Percentiles rank a stretch among this genome's conserved stretches.
Evolutionary conservation across 2,329 filamentous ascomycete species (phyloP).

Genomic region (Hymenoscyphus albidus): DNA sequence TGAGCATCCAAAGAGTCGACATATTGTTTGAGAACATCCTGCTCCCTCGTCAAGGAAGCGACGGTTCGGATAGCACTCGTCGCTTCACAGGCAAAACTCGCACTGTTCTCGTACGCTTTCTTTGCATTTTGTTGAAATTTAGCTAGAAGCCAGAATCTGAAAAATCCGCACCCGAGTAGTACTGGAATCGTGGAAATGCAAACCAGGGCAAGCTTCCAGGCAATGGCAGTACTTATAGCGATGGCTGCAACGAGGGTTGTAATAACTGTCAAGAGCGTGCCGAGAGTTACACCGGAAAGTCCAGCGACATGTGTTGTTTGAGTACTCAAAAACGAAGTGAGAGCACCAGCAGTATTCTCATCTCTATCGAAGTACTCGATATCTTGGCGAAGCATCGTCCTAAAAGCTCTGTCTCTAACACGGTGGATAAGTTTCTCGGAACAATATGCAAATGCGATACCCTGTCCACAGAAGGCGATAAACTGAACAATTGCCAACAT

Average conservation of each 20-base stretch:
- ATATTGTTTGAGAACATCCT: conserved; percentile 73
- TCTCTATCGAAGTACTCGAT: conserved; percentile 88
- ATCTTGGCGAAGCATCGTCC: conserved; percentile 86
- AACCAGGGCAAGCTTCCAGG: conserved; percentile 85
- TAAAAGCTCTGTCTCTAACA: conserved; percentile 77
- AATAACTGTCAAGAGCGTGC: conserved; percentile 74
- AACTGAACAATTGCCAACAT: conserved; percentile 76
- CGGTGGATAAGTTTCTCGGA: conserved; percentile 83
- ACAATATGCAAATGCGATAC: conserved; percentile 74
- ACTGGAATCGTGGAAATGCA: conserved; percentile 76
- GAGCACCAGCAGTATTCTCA: conserved; percentile 81
- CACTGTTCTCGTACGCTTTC: conserved; percentile 73
- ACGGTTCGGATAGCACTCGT: conserved; percentile 87
- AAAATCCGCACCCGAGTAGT: conserved; percentile 76
- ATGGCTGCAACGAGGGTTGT: conserved; percentile 78
- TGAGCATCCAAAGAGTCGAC: conserved; percentile 62
- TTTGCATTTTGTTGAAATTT: conserved; percentile 77
- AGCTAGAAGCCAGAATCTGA: conserved; percentile 80
- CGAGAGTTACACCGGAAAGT: conserved; percentile 80
- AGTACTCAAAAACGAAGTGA: conserved; percentile 85
- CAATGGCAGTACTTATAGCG: conserved; percentile 65
- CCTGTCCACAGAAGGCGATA: conserved; percentile 64
- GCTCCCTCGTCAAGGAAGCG: conserved; percentile 81
- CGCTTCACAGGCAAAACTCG: conserved; percentile 86
- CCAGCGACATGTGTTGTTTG: conserved; percentile 87